Evolutionary conservation across 2,329 filamentous ascomycete species (phyloP), one percentile per base, ranked within the genome.

Genomic region (Thermoascus crustaceus): DNA sequence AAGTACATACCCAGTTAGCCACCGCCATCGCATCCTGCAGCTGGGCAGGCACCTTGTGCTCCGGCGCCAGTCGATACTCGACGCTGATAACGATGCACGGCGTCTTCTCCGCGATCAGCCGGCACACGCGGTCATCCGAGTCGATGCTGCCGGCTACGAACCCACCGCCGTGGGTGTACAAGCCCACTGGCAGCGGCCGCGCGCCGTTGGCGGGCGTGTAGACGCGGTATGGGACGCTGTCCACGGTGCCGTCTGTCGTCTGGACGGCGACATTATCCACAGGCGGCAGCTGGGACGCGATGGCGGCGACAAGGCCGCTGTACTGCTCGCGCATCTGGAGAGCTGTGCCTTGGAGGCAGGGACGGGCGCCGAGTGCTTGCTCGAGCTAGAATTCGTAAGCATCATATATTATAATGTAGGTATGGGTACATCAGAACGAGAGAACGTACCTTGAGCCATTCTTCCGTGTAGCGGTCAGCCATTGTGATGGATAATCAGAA

Each of bases 41-140:
- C 3, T 63, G 63, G 1, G 52, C 54, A 0, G 72, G 71, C 38
- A 73, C 75, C 16, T 57, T 54, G 42, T 72, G 54, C 38, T 72
- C 70, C 0, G 71, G 72, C 5, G 69, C 71, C 20, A 72, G 60
- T 1, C 71, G 58, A 43, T 75, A 74, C 11, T 71, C 68, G 4
- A 73, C 60, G 38, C 68, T 68, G 5, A 73, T 55, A 10, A 67
- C 66, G 0, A 71, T 58, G 17, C 62, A 52, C 0, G 57, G 52
- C 13, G 64, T 39, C 18, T 63, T 53, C 6, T 48, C 39, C 1
- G 54, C 51, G 35, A 69, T 57, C 40, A 55, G 50, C 6, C 65
- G 53, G 39, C 63, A 68, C 13, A 63, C 57, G 8, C 55, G 32
- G 39, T 66, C 63, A 37, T 69, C 66, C 13, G 58, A 61, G 9